phyloP scores from a whole-genome alignment of 208 protist genomes.

The Trypanosoma cruzi region DNA sequence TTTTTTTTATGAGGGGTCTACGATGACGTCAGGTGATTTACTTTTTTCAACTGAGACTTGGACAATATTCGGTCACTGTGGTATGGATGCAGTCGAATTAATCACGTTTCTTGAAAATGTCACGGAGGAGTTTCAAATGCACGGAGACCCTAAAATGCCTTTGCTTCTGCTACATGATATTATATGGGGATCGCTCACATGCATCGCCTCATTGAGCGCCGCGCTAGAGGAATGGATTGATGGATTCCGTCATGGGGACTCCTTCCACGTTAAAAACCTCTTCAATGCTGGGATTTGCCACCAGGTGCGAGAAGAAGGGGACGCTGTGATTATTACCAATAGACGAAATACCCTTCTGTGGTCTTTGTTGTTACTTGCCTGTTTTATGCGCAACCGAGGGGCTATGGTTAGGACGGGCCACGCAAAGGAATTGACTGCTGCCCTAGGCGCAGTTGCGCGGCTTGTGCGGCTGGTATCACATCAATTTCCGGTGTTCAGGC shows the following conservation, averaged over 20 bases:
- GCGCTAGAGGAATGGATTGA: slow-evolving; percentile 10
- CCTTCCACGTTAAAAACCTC: slow-evolving; percentile 3
- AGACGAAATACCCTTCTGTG: slow-evolving; percentile 22
- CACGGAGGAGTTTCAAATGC: slow-evolving; percentile 7
- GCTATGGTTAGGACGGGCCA: not conserved
- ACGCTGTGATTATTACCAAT: slow-evolving; percentile 6
- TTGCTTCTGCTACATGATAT: slow-evolving; percentile 15
- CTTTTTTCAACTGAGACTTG: not conserved
- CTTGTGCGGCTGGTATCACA: slow-evolving; percentile 16
- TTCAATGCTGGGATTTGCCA: not conserved
- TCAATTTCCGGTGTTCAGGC: slow-evolving; percentile 10
- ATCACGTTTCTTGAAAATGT: not conserved
- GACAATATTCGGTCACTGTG: not conserved
- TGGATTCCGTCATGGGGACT: slow-evolving; percentile 7
- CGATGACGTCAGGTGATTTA: not conserved
- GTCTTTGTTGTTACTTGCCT: slow-evolving; percentile 19
- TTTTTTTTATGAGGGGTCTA: not conserved
- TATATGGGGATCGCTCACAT: slow-evolving; percentile 22
- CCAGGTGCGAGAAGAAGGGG: not conserved
- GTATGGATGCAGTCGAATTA: slow-evolving; percentile 15
- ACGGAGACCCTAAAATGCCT: not conserved
- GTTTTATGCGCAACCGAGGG: slow-evolving; percentile 14
- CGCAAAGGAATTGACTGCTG: not conserved
- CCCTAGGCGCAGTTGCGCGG: not conserved
- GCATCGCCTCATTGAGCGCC: slow-evolving; percentile 8